Evolutionary conservation across 192 early-diverging fungal species (phyloP).

Genomic region (Entomortierella lignicola): DNA sequence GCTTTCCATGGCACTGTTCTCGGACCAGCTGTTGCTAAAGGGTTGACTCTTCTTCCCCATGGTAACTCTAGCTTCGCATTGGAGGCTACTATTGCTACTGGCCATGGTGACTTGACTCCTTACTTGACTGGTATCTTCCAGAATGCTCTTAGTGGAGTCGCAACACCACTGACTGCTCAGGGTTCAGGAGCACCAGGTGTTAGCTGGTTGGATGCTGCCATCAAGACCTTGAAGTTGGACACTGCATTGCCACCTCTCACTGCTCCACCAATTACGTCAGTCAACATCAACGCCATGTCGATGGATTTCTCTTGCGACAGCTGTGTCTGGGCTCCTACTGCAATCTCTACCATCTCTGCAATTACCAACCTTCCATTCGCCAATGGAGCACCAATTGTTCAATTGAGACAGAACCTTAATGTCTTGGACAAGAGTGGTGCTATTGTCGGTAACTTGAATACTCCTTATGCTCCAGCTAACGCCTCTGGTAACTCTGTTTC

Average conservation of each 20-base stretch:
- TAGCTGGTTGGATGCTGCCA: slow-evolving; percentile 5
- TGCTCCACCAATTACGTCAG: slow-evolving; percentile 48
- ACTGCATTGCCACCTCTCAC: slow-evolving; percentile 7
- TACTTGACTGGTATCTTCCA: slow-evolving; percentile 23
- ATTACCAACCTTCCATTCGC: slow-evolving; percentile 66
- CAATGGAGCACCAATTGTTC: slow-evolving; percentile 56
- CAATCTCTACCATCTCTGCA: slow-evolving; percentile 56
- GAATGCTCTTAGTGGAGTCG: slow-evolving; percentile 7
- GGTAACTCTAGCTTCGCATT: slow-evolving; percentile 22
- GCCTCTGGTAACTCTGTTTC: slow-evolving; percentile 53
- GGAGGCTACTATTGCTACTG: slow-evolving; percentile 17
- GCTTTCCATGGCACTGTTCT: slow-evolving; percentile 10
- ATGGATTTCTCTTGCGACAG: slow-evolving; percentile 49
- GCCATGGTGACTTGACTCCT: slow-evolving; percentile 1
- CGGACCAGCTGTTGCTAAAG: slow-evolving; percentile 20
- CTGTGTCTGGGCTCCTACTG: slow-evolving; percentile 55
- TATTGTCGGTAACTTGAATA: slow-evolving; percentile 21
- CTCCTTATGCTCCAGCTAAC: slow-evolving; percentile 8
- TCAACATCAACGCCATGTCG: slow-evolving; percentile 59
- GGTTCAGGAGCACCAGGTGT: slow-evolving; percentile 28
- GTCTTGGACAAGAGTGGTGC: slow-evolving; percentile 29
- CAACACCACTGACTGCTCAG: neutral
- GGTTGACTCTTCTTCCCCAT: slow-evolving; percentile 28
- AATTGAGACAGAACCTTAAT: slow-evolving; percentile 57
- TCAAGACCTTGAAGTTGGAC: slow-evolving; percentile 8